Percentiles rank a stretch among this genome's conserved stretches.
phyloP scores from a whole-genome alignment of 2,329 filamentous ascomycete genomes.

The Penicillium corylophilum region DNA sequence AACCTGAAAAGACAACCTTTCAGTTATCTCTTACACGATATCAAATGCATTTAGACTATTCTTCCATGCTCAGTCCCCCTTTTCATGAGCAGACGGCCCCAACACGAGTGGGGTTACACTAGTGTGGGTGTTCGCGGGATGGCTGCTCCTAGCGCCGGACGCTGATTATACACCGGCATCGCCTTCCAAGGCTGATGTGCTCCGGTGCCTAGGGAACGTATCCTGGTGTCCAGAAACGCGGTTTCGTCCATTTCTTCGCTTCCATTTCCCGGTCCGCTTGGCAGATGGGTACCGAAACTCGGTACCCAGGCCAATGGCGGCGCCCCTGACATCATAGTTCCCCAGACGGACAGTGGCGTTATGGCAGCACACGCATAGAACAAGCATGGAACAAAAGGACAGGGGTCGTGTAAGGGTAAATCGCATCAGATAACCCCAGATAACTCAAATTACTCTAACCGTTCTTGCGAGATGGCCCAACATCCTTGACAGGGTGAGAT shows the following conservation, averaged over 20 bases:
- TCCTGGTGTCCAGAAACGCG: neutral
- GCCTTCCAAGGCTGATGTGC: neutral
- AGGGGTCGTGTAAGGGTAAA: neutral
- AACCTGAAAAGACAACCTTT: no score
- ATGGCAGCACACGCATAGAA: neutral
- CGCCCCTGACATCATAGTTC: slow-evolving; percentile 8
- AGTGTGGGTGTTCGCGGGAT: neutral
- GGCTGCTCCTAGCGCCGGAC: neutral
- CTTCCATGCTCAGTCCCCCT: neutral
- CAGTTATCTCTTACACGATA: neutral
- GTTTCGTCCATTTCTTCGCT: neutral
- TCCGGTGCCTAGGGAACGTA: neutral
- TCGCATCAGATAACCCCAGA: neutral
- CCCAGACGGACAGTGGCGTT: neutral
- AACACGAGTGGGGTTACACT: neutral
- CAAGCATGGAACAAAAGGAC: neutral
- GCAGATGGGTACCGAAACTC: neutral
- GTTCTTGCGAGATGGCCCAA: neutral
- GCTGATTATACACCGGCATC: neutral
- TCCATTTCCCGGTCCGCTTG: neutral
- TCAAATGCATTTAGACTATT: neutral
- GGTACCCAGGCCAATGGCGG: neutral
- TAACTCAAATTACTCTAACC: neutral
- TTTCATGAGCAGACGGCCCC: neutral
- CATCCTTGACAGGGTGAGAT: neutral